These are phyloP conservation scores for Leccinum variicolor DNA, from an alignment of 768 basidiomycete genomes.

Conservation along the genomic window DNA sequence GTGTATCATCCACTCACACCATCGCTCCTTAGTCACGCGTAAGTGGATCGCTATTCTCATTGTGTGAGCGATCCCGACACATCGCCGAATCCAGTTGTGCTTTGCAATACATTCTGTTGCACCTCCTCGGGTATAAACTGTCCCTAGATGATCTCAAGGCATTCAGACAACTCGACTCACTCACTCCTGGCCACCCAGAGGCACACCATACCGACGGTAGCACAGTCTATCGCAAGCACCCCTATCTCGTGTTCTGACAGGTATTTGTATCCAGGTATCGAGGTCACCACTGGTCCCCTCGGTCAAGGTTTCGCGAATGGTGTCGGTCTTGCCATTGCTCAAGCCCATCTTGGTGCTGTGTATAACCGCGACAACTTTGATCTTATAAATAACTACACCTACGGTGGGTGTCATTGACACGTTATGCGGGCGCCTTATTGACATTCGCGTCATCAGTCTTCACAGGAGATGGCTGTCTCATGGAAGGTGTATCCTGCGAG, in stretches of 20 bases:
- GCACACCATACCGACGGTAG: constrained; percentile 61
- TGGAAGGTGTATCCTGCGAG: constrained; percentile 95
- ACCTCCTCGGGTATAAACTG: constrained; percentile 89
- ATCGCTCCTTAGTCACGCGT: constrained; percentile 61
- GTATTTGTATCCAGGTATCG: constrained; percentile 47
- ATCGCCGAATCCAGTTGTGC: constrained; percentile 61
- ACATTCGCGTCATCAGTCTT: constrained; percentile 52
- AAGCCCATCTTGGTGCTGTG: constrained; percentile 84
- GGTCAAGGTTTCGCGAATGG: constrained; percentile 94
- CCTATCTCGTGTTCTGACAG: constrained; percentile 8
- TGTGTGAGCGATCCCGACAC: constrained; percentile 2
- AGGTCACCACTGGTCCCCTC: constrained; percentile 94
- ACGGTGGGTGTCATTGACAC: constrained; percentile 47
- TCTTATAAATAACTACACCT: constrained; percentile 84
- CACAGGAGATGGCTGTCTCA: constrained; percentile 92
- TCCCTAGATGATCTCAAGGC: constrained; percentile 89
- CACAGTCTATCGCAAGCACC: not conserved
- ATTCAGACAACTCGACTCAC: constrained; percentile 88
- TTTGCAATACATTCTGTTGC: constrained; percentile 88
- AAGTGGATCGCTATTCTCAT: constrained; percentile 25
- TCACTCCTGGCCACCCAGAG: constrained; percentile 95
- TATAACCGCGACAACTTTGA: constrained; percentile 87
- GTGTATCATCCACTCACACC: constrained; percentile 9
- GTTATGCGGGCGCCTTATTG: constrained; percentile 1
- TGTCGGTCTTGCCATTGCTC: constrained; percentile 91